Evolutionary conservation across 2,329 filamentous ascomycete genomes (phyloP).

Genomic region (Colletotrichum lentis): DNA sequence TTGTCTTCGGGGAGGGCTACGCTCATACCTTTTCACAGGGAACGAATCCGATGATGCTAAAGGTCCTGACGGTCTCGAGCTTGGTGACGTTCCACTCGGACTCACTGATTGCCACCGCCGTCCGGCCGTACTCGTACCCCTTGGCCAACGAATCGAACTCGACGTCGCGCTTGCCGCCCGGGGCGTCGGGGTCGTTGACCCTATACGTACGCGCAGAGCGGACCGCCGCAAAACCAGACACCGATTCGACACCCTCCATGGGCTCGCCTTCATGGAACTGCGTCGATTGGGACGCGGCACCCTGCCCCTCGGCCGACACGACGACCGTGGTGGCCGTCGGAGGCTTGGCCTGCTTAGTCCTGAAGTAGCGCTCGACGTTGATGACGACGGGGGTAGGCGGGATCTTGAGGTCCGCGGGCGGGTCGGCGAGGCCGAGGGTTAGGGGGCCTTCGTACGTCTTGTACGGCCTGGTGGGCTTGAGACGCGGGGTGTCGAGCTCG

Average conservation of each 20-base stretch:
- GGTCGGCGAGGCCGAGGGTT: conserved; percentile 73
- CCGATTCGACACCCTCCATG: conserved; percentile 59
- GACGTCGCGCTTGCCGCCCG: conserved; percentile 83
- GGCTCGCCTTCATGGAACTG: conserved; percentile 57
- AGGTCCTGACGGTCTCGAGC: conserved; percentile 75
- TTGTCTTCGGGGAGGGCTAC: not conserved
- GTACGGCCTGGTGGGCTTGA: conserved; percentile 79
- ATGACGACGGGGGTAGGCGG: conserved; percentile 82
- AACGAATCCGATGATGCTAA: conserved; percentile 90
- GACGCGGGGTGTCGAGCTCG: conserved; percentile 77
- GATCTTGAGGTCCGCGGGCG: conserved; percentile 49
- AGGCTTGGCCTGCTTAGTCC: conserved; percentile 78
- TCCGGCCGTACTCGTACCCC: conserved; percentile 92
- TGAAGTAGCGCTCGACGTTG: conserved; percentile 89
- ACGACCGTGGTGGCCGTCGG: conserved; percentile 82
- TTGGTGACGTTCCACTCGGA: conserved; percentile 90
- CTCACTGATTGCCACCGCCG: conserved; percentile 87
- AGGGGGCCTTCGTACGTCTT: conserved; percentile 82
- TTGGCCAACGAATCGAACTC: conserved; percentile 86
- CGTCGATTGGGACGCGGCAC: conserved; percentile 57
- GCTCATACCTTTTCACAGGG: conserved; percentile 68
- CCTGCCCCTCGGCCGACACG: conserved; percentile 58
- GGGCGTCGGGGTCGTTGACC: conserved; percentile 75
- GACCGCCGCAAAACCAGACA: conserved; percentile 69
- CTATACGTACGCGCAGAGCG: conserved; percentile 81